phyloP scores from a whole-genome alignment of 2,329 filamentous ascomycete genomes.

The Neonectria hederae region DNA sequence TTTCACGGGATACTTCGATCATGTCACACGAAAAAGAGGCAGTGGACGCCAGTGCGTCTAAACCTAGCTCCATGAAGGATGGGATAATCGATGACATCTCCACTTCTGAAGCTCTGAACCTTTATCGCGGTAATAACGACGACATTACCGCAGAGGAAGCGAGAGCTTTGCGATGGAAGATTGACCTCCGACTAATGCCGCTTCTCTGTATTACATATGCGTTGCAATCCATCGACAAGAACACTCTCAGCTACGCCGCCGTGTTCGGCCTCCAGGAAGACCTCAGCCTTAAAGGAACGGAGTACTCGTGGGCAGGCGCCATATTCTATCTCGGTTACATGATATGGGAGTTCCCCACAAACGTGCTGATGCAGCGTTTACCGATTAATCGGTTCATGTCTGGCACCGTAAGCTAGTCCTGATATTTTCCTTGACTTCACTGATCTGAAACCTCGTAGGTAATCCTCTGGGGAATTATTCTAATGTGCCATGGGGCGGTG shows the following conservation, averaged over 20 bases:
- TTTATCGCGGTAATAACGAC: background rate
- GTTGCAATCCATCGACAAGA: constrained; percentile 31
- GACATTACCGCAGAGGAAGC: constrained; percentile 1
- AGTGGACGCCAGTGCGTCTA: background rate
- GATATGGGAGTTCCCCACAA: constrained; percentile 47
- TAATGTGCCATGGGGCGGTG: constrained; percentile 26
- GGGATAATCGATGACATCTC: background rate
- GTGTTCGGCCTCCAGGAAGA: constrained; percentile 52
- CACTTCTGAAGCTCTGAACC: constrained; percentile 1
- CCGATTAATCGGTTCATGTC: constrained; percentile 30
- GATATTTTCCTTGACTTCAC: background rate
- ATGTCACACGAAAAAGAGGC: background rate
- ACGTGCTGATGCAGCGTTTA: constrained; percentile 33
- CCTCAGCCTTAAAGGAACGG: constrained; percentile 45
- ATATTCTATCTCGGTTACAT: constrained; percentile 54
- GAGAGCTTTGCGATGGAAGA: constrained; percentile 10
- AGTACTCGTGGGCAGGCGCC: constrained; percentile 52
- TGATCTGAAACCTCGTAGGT: constrained; percentile 4
- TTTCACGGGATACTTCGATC: background rate
- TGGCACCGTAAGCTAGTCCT: constrained; percentile 15
- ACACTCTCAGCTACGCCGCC: constrained; percentile 46
- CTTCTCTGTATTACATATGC: constrained; percentile 36
- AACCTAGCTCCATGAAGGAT: background rate
- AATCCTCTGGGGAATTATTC: constrained; percentile 19
- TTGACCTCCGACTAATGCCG: constrained; percentile 34